Evolutionary conservation across 2,329 filamentous ascomycete species (phyloP), one percentile per base, ranked within the genome.

Genomic region (Ascochyta viciae-villosae): DNA sequence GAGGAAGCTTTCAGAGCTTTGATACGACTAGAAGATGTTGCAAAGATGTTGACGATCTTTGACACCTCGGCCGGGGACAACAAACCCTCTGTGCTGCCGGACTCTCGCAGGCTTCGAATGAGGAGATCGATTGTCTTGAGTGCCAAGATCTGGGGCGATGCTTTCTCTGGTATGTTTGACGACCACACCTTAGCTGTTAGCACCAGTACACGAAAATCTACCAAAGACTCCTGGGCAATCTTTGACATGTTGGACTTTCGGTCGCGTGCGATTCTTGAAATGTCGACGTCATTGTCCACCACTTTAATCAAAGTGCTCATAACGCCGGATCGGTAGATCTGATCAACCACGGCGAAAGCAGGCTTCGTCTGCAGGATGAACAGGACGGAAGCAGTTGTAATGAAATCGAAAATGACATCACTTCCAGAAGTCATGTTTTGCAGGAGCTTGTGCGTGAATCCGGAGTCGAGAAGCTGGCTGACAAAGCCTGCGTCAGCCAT

Each of bases 391-490:
- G 85, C 83, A n/a, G 85, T 76, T 13, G 92, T 80, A 1, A 86
- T 78, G 66, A 89, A 89, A 6, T 86, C 87, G 47, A 76, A 83
- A 53, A 77, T 78, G 39, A 65, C 63, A 56, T 78, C 83, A 54
- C 63, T 74, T 34, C 62, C 62, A 44, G 60, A 79, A 0, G 80
- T 82, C 9, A 90, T 79, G 38, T 85, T 83, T 40, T 84, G 81
- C 48, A 92, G 84, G 15, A 97, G 80, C 27, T 84, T 84, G 50
- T 87, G 83, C 58, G 91, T 89, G 52, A 89, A 85, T 6, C 87
- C 86, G 62, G 91, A 88, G 58, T 92, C 88, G 19, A 89, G 82
- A 65, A 96, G 92, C 58, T 90, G 87, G 16, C 82, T 80, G 26
- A 85, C 79, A 64, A 90, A 92, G 0, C 80, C 80, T 65, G 87